phyloP scores from a whole-genome alignment of 352 stramenopile genomes.

The Globisporangium heterothallicum region DNA sequence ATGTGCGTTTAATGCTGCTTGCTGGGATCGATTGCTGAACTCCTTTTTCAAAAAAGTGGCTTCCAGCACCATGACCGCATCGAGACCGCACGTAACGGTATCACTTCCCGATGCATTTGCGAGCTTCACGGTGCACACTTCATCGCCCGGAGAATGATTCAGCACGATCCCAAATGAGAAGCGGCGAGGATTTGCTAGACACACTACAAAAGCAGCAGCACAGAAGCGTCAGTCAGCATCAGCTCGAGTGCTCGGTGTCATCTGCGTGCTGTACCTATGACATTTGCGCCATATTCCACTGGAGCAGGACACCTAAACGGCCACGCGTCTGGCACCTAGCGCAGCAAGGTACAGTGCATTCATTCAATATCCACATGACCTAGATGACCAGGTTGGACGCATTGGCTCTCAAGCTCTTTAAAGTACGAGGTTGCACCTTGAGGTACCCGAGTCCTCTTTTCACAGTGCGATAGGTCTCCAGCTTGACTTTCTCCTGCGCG shows the following conservation, averaged over 20 bases:
- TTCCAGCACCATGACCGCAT: conserved; percentile 53
- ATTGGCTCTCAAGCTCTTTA: no score
- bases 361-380: not conserved
- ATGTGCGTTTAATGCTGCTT: no score
- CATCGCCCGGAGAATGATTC: conserved; percentile 19
- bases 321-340: conserved; percentile 12
- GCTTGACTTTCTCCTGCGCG: conserved; percentile 57
- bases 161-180: conserved; percentile 36
- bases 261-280: conserved; percentile 32
- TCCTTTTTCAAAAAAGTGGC: conserved; percentile 19
- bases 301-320: conserved; percentile 7
- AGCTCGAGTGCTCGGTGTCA: not conserved
- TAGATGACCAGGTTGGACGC: no score
- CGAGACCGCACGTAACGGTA: conserved; percentile 29
- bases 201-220: conserved; percentile 21
- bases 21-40: no score
- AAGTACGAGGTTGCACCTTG: conserved; percentile 14
- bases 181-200: conserved; percentile 24
- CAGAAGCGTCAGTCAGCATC: not conserved
- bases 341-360: no score
- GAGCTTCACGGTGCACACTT: conserved; percentile 30
- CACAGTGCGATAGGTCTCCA: conserved; percentile 47
- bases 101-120: conserved; percentile 20
- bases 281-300: conserved; percentile 17
- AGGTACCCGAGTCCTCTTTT: conserved; percentile 20